Evolutionary conservation across 257 asterid genomes (phyloP).

Genomic region (Solanum dulcamara): DNA sequence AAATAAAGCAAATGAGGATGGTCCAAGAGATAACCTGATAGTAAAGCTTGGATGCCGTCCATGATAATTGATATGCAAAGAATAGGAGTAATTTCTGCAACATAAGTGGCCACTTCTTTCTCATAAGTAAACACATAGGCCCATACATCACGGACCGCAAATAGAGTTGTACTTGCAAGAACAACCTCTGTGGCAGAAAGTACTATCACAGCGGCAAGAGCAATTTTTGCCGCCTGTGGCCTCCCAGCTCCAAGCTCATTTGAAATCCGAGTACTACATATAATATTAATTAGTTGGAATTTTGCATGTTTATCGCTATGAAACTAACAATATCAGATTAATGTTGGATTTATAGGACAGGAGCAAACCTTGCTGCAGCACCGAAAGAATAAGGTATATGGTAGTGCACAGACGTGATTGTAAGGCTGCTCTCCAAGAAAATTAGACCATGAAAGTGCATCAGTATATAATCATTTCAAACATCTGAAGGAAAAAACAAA

Average conservation of each 20-base stretch:
- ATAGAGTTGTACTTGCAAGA: conserved; percentile 24
- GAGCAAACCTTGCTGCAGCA: conserved; percentile 63
- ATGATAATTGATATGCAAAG: conserved; percentile 40
- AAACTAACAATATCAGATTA: neutral
- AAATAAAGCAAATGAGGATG: neutral
- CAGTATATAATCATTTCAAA: neutral
- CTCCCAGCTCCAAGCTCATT: conserved; percentile 77
- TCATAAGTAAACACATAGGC: conserved; percentile 55
- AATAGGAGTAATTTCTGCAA: conserved; percentile 49
- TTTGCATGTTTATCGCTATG: neutral
- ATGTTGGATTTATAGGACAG: neutral
- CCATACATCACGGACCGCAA: conserved; percentile 25
- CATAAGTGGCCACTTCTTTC: conserved; percentile 39
- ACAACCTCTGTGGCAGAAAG: conserved; percentile 37
- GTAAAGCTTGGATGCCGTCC: conserved; percentile 51
- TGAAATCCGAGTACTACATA: conserved; percentile 53
- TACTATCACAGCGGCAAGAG: conserved; percentile 27
- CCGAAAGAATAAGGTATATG: conserved; percentile 60
- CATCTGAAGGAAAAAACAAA: neutral
- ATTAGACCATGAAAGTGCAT: neutral
- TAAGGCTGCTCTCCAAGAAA: conserved; percentile 37
- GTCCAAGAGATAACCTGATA: conserved; percentile 20
- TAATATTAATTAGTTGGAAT: neutral
- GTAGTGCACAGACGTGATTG: conserved; percentile 43
- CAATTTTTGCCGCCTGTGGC: conserved; percentile 37